phyloP scores from a whole-genome alignment of 352 stramenopile genomes.

The Phytophthora pinifolia region DNA sequence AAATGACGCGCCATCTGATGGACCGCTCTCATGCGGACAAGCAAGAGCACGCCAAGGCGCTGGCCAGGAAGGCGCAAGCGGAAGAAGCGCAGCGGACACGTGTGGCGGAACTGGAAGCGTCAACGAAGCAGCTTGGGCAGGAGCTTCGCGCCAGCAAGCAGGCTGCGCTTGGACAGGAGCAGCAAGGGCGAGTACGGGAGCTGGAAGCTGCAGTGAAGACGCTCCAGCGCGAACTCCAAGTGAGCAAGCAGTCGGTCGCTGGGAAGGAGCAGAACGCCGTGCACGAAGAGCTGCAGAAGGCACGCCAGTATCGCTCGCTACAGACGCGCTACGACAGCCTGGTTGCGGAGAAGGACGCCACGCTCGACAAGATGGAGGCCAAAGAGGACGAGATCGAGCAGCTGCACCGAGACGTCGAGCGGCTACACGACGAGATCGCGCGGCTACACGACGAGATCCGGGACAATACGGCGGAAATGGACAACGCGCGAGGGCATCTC shows the following conservation, averaged over 20 bases:
- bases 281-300: slow-evolving; percentile 56
- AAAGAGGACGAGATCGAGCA: slow-evolving; percentile 31
- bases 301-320: slow-evolving; percentile 44
- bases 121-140: slow-evolving; percentile 27
- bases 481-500: slow-evolving; percentile 35
- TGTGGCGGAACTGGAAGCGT: slow-evolving; percentile 17
- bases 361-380: slow-evolving; percentile 23
- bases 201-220: slow-evolving; percentile 37
- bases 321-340: slow-evolving; percentile 35
- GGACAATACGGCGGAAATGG: slow-evolving; percentile 46
- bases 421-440: slow-evolving; percentile 31
- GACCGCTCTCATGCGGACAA: slow-evolving; percentile 34
- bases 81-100: slow-evolving; percentile 10
- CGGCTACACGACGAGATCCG: slow-evolving; percentile 38
- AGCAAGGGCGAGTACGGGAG: slow-evolving; percentile 25
- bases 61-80: slow-evolving; percentile 17
- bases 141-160: slow-evolving; percentile 25
- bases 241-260: slow-evolving; percentile 33
- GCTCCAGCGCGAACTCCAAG: slow-evolving; percentile 39
- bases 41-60: slow-evolving; percentile 24
- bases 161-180: slow-evolving; percentile 7
- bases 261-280: slow-evolving; percentile 48
- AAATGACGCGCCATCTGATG: slow-evolving; percentile 51
- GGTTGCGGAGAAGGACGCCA: slow-evolving; percentile 23
- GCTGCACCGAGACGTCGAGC: slow-evolving; percentile 26